Percentiles rank a stretch among this genome's conserved stretches.
These are phyloP conservation scores for Monilinia vaccinii-corymbosi DNA, from an alignment of 2,329 filamentous ascomycete species.

Conservation along the genomic window DNA sequence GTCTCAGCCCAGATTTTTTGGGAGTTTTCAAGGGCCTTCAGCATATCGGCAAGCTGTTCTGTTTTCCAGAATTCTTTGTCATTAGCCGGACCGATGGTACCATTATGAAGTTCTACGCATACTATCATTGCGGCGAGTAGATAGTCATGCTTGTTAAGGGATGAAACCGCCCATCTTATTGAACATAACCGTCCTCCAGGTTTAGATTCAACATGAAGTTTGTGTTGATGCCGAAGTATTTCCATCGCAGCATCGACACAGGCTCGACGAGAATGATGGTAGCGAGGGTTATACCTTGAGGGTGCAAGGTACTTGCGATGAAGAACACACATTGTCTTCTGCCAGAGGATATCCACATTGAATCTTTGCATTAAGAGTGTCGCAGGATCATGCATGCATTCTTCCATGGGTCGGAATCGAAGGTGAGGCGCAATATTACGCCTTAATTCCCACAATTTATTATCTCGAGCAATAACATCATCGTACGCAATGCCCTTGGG, in stretches of 20 bases:
- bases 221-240: slow-evolving; percentile 67
- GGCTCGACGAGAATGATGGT: slow-evolving; percentile 71
- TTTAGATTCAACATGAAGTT: slow-evolving; percentile 65
- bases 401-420: slow-evolving; percentile 64
- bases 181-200: slow-evolving; percentile 61
- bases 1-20: slow-evolving; percentile 72
- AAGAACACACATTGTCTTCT: slow-evolving; percentile 81
- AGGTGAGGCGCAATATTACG: slow-evolving; percentile 72
- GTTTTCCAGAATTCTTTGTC: slow-evolving; percentile 47
- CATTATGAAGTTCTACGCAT: slow-evolving; percentile 71
- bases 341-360: slow-evolving; percentile 74
- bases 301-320: slow-evolving; percentile 80
- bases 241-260: slow-evolving; percentile 83
- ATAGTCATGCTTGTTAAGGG: slow-evolving; percentile 71
- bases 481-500: slow-evolving; percentile 51
- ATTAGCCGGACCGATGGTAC: slow-evolving; percentile 38
- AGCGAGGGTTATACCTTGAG: slow-evolving; percentile 69
- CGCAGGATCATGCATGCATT: slow-evolving; percentile 67
- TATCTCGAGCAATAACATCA: slow-evolving; percentile 54
- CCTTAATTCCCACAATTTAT: slow-evolving; percentile 50
- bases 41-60: slow-evolving; percentile 63
- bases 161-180: slow-evolving; percentile 70
- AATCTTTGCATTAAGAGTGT: slow-evolving; percentile 80
- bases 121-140: slow-evolving; percentile 79
- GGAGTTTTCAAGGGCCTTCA: slow-evolving; percentile 61